A percentile compares a stretch with the other conserved stretches of the same genome.
These are phyloP conservation scores for Neofusicoccum cordaticola DNA, from an alignment of 2,329 filamentous ascomycete genomes.

Conservation along the genomic window DNA sequence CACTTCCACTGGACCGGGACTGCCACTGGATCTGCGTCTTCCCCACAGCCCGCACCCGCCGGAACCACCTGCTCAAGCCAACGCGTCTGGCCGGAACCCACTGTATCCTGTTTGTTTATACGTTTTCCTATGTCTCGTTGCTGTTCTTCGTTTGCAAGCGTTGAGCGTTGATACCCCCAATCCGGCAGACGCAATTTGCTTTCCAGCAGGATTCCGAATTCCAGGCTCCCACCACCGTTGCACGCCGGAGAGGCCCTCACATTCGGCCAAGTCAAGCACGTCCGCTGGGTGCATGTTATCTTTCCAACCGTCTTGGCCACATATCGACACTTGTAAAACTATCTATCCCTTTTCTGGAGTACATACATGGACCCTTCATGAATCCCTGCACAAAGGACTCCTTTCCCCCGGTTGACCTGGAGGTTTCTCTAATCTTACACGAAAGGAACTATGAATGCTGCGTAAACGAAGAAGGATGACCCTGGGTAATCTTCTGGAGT, in stretches of 20 bases:
- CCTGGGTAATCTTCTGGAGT: neutral
- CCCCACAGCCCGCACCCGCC: neutral
- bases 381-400: too few species aligned
- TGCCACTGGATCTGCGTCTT: neutral
- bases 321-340: neutral
- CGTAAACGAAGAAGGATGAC: neutral
- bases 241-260: neutral
- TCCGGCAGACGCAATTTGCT: neutral
- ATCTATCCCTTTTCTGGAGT: neutral
- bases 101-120: neutral
- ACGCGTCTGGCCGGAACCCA: neutral
- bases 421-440: constrained; percentile 2
- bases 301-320: neutral
- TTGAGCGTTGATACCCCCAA: constrained; percentile 14
- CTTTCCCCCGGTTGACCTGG: neutral
- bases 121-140: neutral
- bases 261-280: neutral
- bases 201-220: neutral
- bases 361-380: neutral
- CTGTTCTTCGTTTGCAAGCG: constrained; percentile 3
- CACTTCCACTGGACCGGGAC: neutral
- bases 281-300: neutral
- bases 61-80: neutral
- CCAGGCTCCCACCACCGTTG: neutral
- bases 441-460: neutral